phyloP scores from a whole-genome alignment of 2,329 filamentous ascomycete genomes.

The Hymenoscyphus albidus region DNA sequence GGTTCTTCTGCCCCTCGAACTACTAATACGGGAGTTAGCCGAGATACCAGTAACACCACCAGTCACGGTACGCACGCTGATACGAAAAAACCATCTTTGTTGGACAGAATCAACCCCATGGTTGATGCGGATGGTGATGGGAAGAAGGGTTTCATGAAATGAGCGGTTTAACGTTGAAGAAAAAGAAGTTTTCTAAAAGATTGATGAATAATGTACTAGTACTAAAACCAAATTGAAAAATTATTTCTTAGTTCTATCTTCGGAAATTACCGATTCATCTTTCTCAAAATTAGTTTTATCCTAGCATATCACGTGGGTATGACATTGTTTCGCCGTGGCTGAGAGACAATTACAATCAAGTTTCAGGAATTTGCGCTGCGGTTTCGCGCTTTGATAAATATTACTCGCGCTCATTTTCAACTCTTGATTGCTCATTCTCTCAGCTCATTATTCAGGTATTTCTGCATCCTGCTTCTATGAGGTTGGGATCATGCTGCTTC shows the following conservation, averaged over 20 bases:
- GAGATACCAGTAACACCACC: conserved; percentile 11
- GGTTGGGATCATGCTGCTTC: background rate
- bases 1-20: conserved; percentile 6
- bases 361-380: background rate
- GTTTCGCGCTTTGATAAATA: background rate
- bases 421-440: background rate
- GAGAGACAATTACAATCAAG: background rate
- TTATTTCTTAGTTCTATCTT: background rate
- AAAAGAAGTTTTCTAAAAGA: background rate
- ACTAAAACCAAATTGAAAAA: background rate
- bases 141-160: conserved; percentile 51
- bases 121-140: conserved; percentile 52
- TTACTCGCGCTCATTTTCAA: background rate
- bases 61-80: background rate
- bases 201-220: background rate
- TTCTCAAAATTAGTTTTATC: no score
- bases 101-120: conserved; percentile 53
- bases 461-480: background rate
- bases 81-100: conserved; percentile 43
- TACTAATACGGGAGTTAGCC: conserved; percentile 7
- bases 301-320: no score
- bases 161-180: conserved; percentile 17
- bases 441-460: background rate
- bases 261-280: no score
- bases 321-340: background rate